Conservation (phyloP, 805 yeast genomes). For the Ogataea polymorpha region DNA sequence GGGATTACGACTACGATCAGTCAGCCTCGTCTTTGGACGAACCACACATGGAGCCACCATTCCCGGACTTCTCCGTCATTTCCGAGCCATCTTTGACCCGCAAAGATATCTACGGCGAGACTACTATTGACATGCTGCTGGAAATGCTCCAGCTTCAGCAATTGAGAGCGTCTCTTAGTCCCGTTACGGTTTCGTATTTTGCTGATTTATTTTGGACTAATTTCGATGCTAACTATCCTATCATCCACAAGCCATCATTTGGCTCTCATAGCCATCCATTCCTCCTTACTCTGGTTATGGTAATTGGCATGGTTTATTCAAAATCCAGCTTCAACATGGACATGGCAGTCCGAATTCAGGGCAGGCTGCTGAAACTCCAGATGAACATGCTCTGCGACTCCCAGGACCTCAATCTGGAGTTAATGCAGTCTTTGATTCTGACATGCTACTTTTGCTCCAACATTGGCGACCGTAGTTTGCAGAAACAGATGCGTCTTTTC, state of each 20-base stretch:
- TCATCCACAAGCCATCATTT: conserved; percentile 38
- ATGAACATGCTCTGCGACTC: conserved; percentile 15
- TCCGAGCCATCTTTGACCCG: no score
- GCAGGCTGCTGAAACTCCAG: conserved; percentile 16
- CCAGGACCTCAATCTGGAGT: conserved; percentile 18
- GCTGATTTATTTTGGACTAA: conserved; percentile 34
- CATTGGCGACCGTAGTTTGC: conserved; percentile 20
- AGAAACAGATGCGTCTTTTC: conserved; percentile 14
- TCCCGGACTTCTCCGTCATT: not conserved
- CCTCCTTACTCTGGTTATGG: conserved; percentile 18
- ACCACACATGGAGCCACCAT: not conserved
- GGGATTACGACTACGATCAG: conserved; percentile 5
- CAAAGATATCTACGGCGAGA: not conserved
- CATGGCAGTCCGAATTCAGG: conserved; percentile 22
- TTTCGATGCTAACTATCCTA: conserved; percentile 38
- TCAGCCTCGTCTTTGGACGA: conserved; percentile 3
- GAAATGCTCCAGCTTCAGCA: conserved; percentile 4
- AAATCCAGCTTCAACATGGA: conserved; percentile 11
- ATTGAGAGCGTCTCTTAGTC: conserved; percentile 2
- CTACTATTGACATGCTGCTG: not conserved
- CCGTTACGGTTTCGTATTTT: conserved; percentile 17
- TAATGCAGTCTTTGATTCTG: conserved; percentile 27
- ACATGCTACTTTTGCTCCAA: conserved; percentile 25
- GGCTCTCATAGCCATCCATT: conserved; percentile 13
- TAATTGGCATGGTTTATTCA: conserved; percentile 24